A percentile compares a stretch with the other conserved stretches of the same genome.
Conservation (phyloP, 2,329 filamentous ascomycete genomes). For the Cercospora zeina region DNA sequence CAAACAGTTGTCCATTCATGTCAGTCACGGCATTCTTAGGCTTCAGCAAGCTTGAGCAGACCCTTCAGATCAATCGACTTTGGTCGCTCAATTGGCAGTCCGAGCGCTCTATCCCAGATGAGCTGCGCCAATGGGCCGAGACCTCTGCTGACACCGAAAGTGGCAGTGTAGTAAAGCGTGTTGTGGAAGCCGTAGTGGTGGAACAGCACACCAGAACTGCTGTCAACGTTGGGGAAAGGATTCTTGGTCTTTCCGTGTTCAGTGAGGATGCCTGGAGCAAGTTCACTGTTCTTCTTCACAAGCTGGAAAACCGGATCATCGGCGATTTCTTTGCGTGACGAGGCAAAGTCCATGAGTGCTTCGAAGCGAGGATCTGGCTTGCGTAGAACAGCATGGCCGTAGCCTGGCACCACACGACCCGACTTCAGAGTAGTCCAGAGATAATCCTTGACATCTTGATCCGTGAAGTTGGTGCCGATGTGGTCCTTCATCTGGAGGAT, state of each 20-base stretch:
- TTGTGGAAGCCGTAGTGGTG: constrained; percentile 98
- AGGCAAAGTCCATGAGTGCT: constrained; percentile 93
- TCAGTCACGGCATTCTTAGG: constrained; percentile 8
- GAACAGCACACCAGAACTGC: constrained; percentile 89
- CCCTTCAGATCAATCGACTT: constrained; percentile 96
- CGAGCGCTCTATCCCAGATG: constrained; percentile 92
- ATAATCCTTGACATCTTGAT: constrained; percentile 82
- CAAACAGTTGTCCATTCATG: background rate
- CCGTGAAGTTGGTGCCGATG: constrained; percentile 75
- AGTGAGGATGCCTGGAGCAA: constrained; percentile 85
- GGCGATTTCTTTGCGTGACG: constrained; percentile 79
- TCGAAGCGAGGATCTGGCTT: constrained; percentile 97
- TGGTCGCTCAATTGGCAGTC: constrained; percentile 92
- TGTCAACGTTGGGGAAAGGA: constrained; percentile 93
- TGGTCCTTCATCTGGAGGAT: constrained; percentile 91
- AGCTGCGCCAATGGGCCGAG: constrained; percentile 90
- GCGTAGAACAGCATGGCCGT: constrained; percentile 91
- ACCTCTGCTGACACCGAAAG: constrained; percentile 68
- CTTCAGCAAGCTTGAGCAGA: constrained; percentile 63
- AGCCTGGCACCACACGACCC: constrained; percentile 89
- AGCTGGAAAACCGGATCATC: constrained; percentile 88
- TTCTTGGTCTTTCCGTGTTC: constrained; percentile 78
- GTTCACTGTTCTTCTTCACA: constrained; percentile 87
- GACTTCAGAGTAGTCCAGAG: constrained; percentile 92
- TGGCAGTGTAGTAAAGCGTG: constrained; percentile 86